phyloP scores from a whole-genome alignment of 805 yeast genomes.

The Kodamaea sagamina region DNA sequence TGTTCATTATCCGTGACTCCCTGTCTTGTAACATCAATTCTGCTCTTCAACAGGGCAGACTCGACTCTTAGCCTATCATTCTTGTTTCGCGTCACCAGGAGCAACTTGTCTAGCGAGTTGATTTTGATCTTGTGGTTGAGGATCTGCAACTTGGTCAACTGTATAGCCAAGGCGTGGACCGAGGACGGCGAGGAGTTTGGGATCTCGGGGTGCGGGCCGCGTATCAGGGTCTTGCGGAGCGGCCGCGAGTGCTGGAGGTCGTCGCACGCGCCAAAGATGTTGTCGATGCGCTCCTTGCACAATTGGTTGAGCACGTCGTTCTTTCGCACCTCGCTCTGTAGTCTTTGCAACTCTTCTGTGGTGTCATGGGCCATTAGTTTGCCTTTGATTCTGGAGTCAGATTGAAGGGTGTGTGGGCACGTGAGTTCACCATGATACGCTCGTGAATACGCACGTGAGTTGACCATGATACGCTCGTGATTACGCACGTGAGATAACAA shows the following conservation, averaged over 20 bases:
- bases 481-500: too few relatives aligned
- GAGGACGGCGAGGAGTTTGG: slow-evolving; percentile 20
- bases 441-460: too few relatives aligned
- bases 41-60: not conserved
- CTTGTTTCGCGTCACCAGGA: not conserved
- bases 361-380: slow-evolving; percentile 5
- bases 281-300: slow-evolving; percentile 27
- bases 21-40: not conserved
- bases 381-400: not conserved
- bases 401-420: too few relatives aligned
- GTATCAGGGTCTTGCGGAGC: slow-evolving; percentile 24
- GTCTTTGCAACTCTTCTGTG: slow-evolving; percentile 4
- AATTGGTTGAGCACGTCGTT: slow-evolving; percentile 26
- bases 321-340: slow-evolving; percentile 13
- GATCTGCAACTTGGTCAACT: slow-evolving; percentile 32
- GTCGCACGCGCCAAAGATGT: slow-evolving; percentile 22
- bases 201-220: slow-evolving; percentile 10
- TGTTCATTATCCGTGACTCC: not conserved
- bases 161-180: slow-evolving; percentile 29
- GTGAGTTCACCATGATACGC: too few relatives aligned
- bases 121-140: slow-evolving; percentile 20
- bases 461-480: too few relatives aligned
- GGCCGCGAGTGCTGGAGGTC: slow-evolving; percentile 22
- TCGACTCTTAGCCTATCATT: slow-evolving; percentile 2
- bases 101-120: slow-evolving; percentile 10